phyloP scores from a whole-genome alignment of 2,329 filamentous ascomycete species.

The Talaromyces sp. region DNA sequence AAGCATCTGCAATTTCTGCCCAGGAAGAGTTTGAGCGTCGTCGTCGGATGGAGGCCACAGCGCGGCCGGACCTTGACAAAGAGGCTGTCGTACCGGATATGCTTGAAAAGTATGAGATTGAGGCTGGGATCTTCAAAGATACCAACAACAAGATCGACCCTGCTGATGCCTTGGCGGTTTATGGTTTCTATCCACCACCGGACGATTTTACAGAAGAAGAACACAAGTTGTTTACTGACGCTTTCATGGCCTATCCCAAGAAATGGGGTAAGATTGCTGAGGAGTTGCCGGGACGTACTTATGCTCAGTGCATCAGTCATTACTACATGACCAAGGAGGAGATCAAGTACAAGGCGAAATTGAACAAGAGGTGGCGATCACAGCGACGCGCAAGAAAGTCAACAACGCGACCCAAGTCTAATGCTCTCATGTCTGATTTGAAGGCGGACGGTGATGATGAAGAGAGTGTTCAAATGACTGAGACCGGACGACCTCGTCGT shows the following conservation, averaged over 20 bases:
- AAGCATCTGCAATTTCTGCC: conserved; percentile 47
- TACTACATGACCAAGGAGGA: conserved; percentile 52
- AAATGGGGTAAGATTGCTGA: conserved; percentile 53
- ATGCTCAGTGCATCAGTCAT: conserved; percentile 49
- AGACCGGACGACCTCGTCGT: conserved; percentile 49
- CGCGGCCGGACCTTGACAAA: conserved; percentile 42
- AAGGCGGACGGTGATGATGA: conserved; percentile 46
- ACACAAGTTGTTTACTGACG: conserved; percentile 45
- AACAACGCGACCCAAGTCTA: conserved; percentile 42
- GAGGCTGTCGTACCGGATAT: conserved; percentile 50
- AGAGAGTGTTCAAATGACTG: conserved; percentile 44
- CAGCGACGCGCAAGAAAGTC: conserved; percentile 39
- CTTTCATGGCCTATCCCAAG: conserved; percentile 49
- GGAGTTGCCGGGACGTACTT: conserved; percentile 44
- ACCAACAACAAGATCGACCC: conserved; percentile 44
- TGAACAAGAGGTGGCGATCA: conserved; percentile 46
- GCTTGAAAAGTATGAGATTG: conserved; percentile 40
- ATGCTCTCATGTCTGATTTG: conserved; percentile 48
- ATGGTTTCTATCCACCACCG: conserved; percentile 44
- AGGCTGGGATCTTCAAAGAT: conserved; percentile 44
- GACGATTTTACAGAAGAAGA: conserved; percentile 50
- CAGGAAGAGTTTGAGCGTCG: conserved; percentile 47
- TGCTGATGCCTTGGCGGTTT: conserved; percentile 40
- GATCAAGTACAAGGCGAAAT: conserved; percentile 50
- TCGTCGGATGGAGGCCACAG: conserved; percentile 42